phyloP scores from a whole-genome alignment of 1,284 basidiomycete species.

The Crepidotus sp. region DNA sequence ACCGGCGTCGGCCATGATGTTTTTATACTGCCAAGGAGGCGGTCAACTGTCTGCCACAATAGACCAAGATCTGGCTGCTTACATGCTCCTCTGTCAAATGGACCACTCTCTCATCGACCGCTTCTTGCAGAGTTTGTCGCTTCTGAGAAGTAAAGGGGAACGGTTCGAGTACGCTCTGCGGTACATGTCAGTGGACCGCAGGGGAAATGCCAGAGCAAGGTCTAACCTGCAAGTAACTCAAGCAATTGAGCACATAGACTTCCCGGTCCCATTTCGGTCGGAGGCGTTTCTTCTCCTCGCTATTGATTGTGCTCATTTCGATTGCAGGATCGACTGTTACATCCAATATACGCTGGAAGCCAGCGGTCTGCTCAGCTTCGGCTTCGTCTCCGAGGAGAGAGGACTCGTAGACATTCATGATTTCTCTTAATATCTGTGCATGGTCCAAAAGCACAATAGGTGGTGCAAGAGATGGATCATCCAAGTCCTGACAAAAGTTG shows the following conservation, averaged over 20 bases:
- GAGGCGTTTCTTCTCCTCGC: slow-evolving; percentile 53
- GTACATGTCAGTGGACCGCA: slow-evolving; percentile 2
- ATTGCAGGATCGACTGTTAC: slow-evolving; percentile 78
- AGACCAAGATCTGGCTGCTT: slow-evolving; percentile 25
- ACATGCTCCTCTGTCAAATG: slow-evolving; percentile 78
- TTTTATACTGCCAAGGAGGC: slow-evolving; percentile 45
- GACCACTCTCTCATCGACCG: slow-evolving; percentile 59
- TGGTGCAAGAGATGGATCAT: slow-evolving; percentile 70
- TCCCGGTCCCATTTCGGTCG: slow-evolving; percentile 66
- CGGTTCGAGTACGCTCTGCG: slow-evolving; percentile 60
- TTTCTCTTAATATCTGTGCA: slow-evolving; percentile 74
- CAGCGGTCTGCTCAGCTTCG: slow-evolving; percentile 38
- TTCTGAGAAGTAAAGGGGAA: slow-evolving; percentile 68
- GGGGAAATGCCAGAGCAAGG: not conserved
- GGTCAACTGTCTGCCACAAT: not conserved
- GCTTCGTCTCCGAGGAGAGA: slow-evolving; percentile 61
- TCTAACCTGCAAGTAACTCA: slow-evolving; percentile 69
- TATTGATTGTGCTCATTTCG: slow-evolving; percentile 63
- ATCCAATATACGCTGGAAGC: slow-evolving; percentile 68
- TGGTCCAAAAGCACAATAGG: slow-evolving; percentile 76
- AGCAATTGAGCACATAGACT: slow-evolving; percentile 79
- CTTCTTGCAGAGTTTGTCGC: slow-evolving; percentile 44
- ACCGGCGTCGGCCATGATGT: slow-evolving; percentile 67
- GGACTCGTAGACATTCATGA: slow-evolving; percentile 81
- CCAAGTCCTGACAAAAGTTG: slow-evolving; percentile 44